phyloP scores from a whole-genome alignment of 2,329 filamentous ascomycete species.

The Botrytis porri region DNA sequence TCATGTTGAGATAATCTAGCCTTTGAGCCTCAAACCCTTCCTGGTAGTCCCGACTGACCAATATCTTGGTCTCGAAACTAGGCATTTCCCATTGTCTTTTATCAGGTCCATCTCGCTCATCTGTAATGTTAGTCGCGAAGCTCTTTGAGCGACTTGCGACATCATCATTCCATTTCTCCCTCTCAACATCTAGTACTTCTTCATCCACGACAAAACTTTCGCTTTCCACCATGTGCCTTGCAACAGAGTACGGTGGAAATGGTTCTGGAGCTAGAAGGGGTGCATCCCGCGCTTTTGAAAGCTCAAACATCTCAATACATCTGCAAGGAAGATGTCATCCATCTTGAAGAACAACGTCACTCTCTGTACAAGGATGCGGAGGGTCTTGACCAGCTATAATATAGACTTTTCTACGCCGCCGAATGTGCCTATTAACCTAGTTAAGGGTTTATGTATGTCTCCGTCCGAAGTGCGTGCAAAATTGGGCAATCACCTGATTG shows the following conservation, averaged over 20 bases:
- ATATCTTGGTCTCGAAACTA: not conserved
- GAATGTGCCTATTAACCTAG: not conserved
- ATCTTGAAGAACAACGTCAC: not conserved
- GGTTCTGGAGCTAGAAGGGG: not conserved
- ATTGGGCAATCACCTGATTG: not conserved
- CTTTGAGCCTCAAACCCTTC: not conserved
- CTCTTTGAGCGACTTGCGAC: not conserved
- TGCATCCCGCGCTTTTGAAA: not conserved
- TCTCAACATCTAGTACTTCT: not conserved
- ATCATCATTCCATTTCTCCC: not conserved
- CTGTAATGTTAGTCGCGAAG: not conserved
- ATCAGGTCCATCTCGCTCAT: not conserved
- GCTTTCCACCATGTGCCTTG: not conserved
- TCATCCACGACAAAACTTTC: not conserved
- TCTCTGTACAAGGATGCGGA: not conserved
- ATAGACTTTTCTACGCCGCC: not conserved
- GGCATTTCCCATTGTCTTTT: not conserved
- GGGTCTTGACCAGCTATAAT: not conserved
- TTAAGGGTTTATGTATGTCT: not conserved
- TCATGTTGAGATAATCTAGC: not conserved
- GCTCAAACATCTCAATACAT: not conserved
- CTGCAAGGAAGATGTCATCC: not conserved
- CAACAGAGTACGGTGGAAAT: not conserved
- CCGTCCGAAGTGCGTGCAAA: not conserved
- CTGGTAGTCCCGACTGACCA: not conserved